Base-by-base conservation (phyloP, 2,329 filamentous ascomycete species). In the Aspergillus niger region DNA sequence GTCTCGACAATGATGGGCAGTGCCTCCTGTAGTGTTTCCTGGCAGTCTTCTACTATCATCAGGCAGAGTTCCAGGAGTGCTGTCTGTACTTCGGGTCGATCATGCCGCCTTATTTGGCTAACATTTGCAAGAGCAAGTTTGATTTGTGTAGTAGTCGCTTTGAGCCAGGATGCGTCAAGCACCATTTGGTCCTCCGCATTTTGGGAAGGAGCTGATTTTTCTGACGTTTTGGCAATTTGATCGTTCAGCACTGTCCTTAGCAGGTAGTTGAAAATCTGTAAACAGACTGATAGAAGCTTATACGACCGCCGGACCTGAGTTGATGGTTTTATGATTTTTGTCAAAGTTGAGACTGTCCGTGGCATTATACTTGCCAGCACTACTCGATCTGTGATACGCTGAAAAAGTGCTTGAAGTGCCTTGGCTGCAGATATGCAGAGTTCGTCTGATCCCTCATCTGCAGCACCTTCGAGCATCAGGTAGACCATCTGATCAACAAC, bases 311-410 rank as follows among this genome's bases (percentile, higher is more conserved):
- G 82, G 65, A 84, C 82, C 43, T 84, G 81, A n/a, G 82, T 85
- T 0, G 88, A 90, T 0, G 87, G 86, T 4, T 90, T 89, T 54
- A 96, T 78, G 0, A 92, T 80, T 69, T 89, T 93, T 2, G 90
- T 88, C 24, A 99, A 79, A 1, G 88, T 86, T 3, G 95, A 98
- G 0, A 97, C 86, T 0, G 91, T 91, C 8, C 93, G 92, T 0
- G 96, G 95, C 44, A 98, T 82, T 70, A 99, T 95, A 63, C 86
- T 93, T 8, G 92, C 91, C 58, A 96, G 80, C 2, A 91, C 86
- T n/a, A 90, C 84, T 50, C 84, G 85, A 68, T 95, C 89, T 55
- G 84, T 86, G 47, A 97, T 82, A 22, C 86, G 85, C 6, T 74
- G 70, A 65, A 87, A 85, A 7, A 95, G 78, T 0, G 85, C 79